phyloP scores from a whole-genome alignment of 2,329 filamentous ascomycete species.

The Ascochyta fabae region DNA sequence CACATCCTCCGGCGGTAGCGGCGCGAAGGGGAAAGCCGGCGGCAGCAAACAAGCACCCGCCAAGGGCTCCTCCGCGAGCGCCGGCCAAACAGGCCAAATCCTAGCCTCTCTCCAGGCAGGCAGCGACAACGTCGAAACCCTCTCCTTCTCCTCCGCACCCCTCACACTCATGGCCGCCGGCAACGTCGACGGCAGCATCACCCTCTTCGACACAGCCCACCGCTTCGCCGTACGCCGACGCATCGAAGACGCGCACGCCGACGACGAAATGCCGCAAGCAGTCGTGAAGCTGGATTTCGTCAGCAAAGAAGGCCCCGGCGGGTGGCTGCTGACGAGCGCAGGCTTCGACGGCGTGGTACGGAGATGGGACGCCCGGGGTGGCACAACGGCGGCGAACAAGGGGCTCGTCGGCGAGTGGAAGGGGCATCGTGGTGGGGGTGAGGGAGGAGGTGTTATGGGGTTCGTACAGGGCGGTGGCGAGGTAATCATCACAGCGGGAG shows the following conservation, averaged over 20 bases:
- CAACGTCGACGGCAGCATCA: slow-evolving; percentile 73
- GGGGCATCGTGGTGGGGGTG: slow-evolving; percentile 83
- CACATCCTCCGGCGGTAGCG: slow-evolving; percentile 52
- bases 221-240: slow-evolving; percentile 85
- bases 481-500: slow-evolving; percentile 85
- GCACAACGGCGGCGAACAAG: slow-evolving; percentile 69
- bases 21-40: slow-evolving; percentile 57
- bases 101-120: slow-evolving; percentile 85
- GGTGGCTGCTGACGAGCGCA: slow-evolving; percentile 82
- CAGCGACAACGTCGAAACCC: slow-evolving; percentile 78
- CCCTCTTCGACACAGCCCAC: slow-evolving; percentile 84
- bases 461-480: slow-evolving; percentile 84
- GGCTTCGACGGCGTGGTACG: slow-evolving; percentile 92
- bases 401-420: slow-evolving; percentile 87
- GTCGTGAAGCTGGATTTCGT: slow-evolving; percentile 95
- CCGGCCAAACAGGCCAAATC: slow-evolving; percentile 70
- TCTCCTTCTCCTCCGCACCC: slow-evolving; percentile 68
- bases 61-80: slow-evolving; percentile 44
- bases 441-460: slow-evolving; percentile 85
- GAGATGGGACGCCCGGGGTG: slow-evolving; percentile 81
- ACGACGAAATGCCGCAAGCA: slow-evolving; percentile 74
- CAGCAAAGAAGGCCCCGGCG: slow-evolving; percentile 49
- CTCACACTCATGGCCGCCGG: slow-evolving; percentile 67
- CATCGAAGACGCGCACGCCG: slow-evolving; percentile 80
- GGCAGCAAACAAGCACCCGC: slow-evolving; percentile 53